phyloP scores from a whole-genome alignment of 2,329 filamentous ascomycete species.

The Claviceps fusiformis region DNA sequence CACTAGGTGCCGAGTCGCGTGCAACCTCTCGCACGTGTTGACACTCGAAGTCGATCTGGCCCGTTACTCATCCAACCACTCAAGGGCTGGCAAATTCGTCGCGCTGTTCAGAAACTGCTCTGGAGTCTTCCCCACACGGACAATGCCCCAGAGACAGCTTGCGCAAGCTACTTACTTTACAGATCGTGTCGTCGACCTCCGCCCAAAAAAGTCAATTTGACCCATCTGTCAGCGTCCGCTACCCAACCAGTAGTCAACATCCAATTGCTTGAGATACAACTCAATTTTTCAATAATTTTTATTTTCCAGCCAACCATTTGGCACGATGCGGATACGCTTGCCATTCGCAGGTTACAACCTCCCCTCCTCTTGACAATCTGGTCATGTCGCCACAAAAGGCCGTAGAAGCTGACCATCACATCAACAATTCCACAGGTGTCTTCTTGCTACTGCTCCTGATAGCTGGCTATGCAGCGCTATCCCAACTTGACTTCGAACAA shows the following conservation, averaged over 20 bases:
- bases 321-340: constrained; percentile 5
- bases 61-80: neutral
- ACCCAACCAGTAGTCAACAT: neutral
- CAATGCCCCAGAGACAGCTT: neutral
- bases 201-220: neutral
- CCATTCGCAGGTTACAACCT: constrained; percentile 2
- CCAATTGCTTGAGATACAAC: neutral
- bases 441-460: constrained; percentile 60
- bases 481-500: constrained; percentile 40
- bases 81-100: neutral
- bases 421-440: constrained; percentile 34
- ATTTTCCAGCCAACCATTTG: neutral
- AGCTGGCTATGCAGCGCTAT: constrained; percentile 69
- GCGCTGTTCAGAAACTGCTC: neutral
- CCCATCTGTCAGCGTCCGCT: neutral
- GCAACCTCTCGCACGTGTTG: neutral
- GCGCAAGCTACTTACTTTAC: neutral
- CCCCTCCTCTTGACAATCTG: neutral
- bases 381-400: neutral
- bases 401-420: constrained; percentile 6
- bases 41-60: neutral
- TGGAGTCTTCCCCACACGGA: neutral
- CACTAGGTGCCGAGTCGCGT: neutral
- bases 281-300: neutral
- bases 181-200: neutral